These are phyloP conservation scores for Fusarium goolgardi DNA, from an alignment of 2,329 filamentous ascomycete species.

Conservation along the genomic window DNA sequence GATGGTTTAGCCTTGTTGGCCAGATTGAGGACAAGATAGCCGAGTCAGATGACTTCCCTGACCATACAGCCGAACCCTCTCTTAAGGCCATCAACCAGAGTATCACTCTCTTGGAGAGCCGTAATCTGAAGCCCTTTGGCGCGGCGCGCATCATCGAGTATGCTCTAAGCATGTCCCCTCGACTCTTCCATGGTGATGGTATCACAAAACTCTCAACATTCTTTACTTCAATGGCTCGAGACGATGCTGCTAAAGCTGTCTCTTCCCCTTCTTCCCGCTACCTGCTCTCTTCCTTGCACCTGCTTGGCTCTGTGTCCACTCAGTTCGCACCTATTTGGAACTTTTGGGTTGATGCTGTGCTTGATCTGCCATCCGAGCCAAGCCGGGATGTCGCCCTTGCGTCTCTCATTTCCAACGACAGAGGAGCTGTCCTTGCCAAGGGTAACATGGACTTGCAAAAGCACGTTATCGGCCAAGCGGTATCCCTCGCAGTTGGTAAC, in stretches of 20 bases:
- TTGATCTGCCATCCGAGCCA: constrained; percentile 48
- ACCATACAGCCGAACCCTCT: constrained; percentile 50
- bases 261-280: constrained; percentile 75
- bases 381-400: constrained; percentile 52
- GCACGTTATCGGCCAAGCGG: constrained; percentile 57
- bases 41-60: constrained; percentile 38
- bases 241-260: constrained; percentile 69
- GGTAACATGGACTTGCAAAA: constrained; percentile 58
- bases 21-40: constrained; percentile 55
- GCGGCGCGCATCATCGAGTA: constrained; percentile 61
- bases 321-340: constrained; percentile 60
- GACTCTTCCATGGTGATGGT: constrained; percentile 54
- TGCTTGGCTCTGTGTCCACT: constrained; percentile 59
- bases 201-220: constrained; percentile 55
- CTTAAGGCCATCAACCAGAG: constrained; percentile 50
- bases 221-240: constrained; percentile 62
- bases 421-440: constrained; percentile 55
- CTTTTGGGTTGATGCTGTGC: constrained; percentile 56
- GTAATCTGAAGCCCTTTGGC: constrained; percentile 69
- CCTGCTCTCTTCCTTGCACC: constrained; percentile 73
- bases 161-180: constrained; percentile 53
- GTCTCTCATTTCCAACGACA: constrained; percentile 60
- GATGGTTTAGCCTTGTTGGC: constrained; percentile 72
- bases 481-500: constrained; percentile 53
- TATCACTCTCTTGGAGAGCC: constrained; percentile 58